Evolutionary conservation across 768 basidiomycete genomes (phyloP).

Genomic region (Cyclocybe aegerita): DNA sequence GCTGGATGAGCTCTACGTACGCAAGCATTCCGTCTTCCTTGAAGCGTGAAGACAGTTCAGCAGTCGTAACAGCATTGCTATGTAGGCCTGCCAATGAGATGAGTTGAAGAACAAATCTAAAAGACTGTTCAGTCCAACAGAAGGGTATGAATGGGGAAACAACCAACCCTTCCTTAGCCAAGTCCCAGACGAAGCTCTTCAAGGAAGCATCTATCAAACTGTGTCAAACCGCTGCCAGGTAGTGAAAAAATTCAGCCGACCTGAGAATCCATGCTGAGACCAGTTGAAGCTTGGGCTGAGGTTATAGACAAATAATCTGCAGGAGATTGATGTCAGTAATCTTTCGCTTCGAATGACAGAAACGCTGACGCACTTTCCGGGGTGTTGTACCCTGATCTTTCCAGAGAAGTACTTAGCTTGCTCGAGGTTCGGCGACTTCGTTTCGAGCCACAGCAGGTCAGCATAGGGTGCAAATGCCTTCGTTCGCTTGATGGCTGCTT

Average conservation of each 20-base stretch:
- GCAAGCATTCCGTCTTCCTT: conserved; percentile 91
- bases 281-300: conserved; percentile 94
- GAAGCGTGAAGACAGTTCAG: conserved; percentile 77
- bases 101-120: conserved; percentile 85
- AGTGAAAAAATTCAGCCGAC: conserved; percentile 27
- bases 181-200: conserved; percentile 87
- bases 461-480: conserved; percentile 82
- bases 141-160: conserved; percentile 1
- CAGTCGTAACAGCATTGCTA: conserved; percentile 79
- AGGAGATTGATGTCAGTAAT: background rate
- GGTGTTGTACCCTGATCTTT: conserved; percentile 67
- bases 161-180: conserved; percentile 80
- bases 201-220: conserved; percentile 57
- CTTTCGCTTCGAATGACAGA: background rate
- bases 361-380: conserved; percentile 58
- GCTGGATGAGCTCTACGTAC: conserved; percentile 85
- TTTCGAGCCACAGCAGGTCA: conserved; percentile 92
- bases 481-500: conserved; percentile 79
- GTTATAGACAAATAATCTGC: conserved; percentile 88
- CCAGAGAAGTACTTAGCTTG: conserved; percentile 79
- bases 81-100: conserved; percentile 91
- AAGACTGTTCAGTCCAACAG: conserved; percentile 2
- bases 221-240: background rate
- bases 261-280: conserved; percentile 77
- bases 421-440: conserved; percentile 80